These are phyloP conservation scores for Cymbopogon flexuosus DNA, from an alignment of 202 grass and related monocot genomes.

Conservation along the genomic window DNA sequence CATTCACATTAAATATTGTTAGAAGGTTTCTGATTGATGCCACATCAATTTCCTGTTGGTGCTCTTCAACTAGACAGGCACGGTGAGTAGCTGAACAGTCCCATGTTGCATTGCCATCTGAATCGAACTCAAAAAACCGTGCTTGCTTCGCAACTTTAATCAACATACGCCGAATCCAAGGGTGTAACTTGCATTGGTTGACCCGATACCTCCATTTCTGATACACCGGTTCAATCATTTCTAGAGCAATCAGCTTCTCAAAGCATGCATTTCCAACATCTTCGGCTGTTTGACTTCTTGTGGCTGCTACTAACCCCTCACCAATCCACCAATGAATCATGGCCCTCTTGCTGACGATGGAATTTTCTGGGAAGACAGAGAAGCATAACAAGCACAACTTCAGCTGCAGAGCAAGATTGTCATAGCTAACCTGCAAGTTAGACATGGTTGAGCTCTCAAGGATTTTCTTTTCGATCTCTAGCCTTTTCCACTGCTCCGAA, in stretches of 20 bases:
- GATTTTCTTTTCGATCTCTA: slow-evolving; percentile 41
- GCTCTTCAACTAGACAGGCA: slow-evolving; percentile 39
- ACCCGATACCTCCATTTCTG: slow-evolving; percentile 28
- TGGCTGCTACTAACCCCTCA: slow-evolving; percentile 39
- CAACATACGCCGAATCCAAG: slow-evolving; percentile 44
- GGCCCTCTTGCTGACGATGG: slow-evolving; percentile 49
- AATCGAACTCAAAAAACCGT: slow-evolving; percentile 54
- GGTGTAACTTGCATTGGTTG: slow-evolving; percentile 48
- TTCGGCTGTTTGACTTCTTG: slow-evolving; percentile 29
- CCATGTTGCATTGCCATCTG: slow-evolving; percentile 42
- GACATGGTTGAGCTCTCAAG: slow-evolving; percentile 36
- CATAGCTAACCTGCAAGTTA: slow-evolving; percentile 40
- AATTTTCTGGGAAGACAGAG: slow-evolving; percentile 57
- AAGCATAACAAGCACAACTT: slow-evolving; percentile 55
- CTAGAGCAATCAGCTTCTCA: slow-evolving; percentile 35
- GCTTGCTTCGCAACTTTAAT: slow-evolving; percentile 44
- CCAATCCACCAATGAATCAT: slow-evolving; percentile 81
- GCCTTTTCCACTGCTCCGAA: slow-evolving; percentile 33
- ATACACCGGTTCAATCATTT: slow-evolving; percentile 42
- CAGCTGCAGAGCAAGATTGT: slow-evolving; percentile 45
- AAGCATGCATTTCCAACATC: slow-evolving; percentile 33
- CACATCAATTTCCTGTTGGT: neutral
- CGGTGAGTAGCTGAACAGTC: slow-evolving; percentile 24
- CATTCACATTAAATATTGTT: slow-evolving; percentile 52
- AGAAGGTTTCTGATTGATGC: slow-evolving; percentile 26